These are phyloP conservation scores for Pontederia crassipes DNA, from an alignment of 176 grass and related monocot species.

Conservation along the genomic window DNA sequence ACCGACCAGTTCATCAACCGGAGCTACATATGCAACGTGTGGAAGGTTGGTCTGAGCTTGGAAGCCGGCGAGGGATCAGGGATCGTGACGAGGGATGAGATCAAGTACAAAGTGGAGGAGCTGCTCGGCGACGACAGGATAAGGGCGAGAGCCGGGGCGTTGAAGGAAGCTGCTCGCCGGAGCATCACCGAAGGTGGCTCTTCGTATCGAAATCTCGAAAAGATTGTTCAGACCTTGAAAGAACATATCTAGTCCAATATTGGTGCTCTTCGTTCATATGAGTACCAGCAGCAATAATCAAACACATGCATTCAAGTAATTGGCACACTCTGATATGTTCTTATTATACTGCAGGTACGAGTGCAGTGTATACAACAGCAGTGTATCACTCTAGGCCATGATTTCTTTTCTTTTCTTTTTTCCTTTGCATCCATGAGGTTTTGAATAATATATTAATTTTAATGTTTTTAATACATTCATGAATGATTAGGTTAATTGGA, in stretches of 20 bases:
- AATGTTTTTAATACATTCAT: too few relatives aligned
- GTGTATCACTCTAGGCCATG: too few relatives aligned
- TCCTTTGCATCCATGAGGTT: too few relatives aligned
- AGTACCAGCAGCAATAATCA: too few relatives aligned
- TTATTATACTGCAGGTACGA: too few relatives aligned
- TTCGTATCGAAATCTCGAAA: conserved; percentile 38
- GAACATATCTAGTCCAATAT: neutral
- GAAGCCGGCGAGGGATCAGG: conserved; percentile 22
- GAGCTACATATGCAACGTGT: conserved; percentile 63
- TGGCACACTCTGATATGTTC: too few relatives aligned
- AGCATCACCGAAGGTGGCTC: conserved; percentile 38
- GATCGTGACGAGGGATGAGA: conserved; percentile 30
- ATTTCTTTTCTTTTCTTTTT: too few relatives aligned
- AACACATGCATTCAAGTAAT: too few relatives aligned
- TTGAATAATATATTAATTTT: too few relatives aligned
- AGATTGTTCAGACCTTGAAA: conserved; percentile 35
- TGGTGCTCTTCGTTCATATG: too few relatives aligned
- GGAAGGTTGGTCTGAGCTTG: conserved; percentile 52
- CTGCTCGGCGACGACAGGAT: conserved; percentile 32
- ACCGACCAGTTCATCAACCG: conserved; percentile 57
- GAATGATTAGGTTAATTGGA: too few relatives aligned
- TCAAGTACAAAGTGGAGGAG: conserved; percentile 22
- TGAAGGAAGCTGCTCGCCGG: conserved; percentile 25
- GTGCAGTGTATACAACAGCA: too few relatives aligned
- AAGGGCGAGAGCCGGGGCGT: conserved; percentile 25